Conservation (phyloP, 2,329 filamentous ascomycete species). For the Clonostachys solani region DNA sequence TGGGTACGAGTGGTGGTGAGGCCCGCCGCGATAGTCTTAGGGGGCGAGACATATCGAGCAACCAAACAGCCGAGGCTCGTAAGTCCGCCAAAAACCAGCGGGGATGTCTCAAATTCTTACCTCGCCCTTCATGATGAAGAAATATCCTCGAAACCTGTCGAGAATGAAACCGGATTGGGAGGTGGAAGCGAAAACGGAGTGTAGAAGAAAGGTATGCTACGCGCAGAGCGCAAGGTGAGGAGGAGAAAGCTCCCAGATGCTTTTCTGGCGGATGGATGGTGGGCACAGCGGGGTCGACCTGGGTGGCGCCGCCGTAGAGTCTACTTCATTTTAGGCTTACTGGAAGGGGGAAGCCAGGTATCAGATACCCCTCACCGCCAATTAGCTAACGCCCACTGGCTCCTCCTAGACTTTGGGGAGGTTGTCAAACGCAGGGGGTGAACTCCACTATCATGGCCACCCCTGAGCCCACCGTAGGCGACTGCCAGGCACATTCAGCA, state of each 20-base stretch:
- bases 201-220: conserved; percentile 10
- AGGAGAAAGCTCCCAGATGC: conserved; percentile 3
- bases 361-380: conserved; percentile 14
- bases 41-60: neutral
- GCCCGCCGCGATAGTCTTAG: conserved; percentile 2
- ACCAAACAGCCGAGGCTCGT: neutral
- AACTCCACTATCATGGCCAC: no score
- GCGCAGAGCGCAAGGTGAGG: conserved; percentile 24
- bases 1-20: neutral
- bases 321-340: conserved; percentile 2
- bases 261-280: conserved; percentile 16
- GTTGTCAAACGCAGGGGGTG: no score
- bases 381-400: neutral
- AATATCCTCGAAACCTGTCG: conserved; percentile 3
- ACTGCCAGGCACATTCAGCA: no score
- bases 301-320: conserved; percentile 5
- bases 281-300: conserved; percentile 17
- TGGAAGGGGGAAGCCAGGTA: conserved; percentile 2
- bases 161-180: conserved; percentile 8
- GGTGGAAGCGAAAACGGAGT: conserved; percentile 1
- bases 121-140: conserved; percentile 51
- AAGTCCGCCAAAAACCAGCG: neutral
- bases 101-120: conserved; percentile 27
- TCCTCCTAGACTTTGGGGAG: no score
- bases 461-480: no score